Base-by-base conservation (phyloP, 805 yeast species). In the Suhomyces vadensis region DNA sequence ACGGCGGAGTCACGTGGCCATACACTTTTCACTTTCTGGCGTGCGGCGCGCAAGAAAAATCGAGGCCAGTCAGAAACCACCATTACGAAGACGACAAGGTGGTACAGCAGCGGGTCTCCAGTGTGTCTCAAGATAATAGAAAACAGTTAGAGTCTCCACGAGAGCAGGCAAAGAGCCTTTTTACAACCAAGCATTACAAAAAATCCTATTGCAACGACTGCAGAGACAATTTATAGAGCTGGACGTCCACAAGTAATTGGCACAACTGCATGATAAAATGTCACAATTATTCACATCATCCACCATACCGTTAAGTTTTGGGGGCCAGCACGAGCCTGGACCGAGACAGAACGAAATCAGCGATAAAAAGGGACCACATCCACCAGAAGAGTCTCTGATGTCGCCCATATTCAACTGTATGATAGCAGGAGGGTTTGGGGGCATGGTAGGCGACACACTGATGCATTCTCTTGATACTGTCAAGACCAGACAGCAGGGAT, bases 381-480 rank as follows among this genome's bases (percentile, higher is more conserved):
- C 25, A 8, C 20, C 5, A 11, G 47, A 47, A 33, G 41, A 26
- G 25, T 17, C 41, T 11, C 33, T 20, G 25, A 19, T 14, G 9
- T 70, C 81, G 0, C 77, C 85, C 5, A 63, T 85, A 19, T 36
- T 77, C 49, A 74, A 78, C 56, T 80, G 89, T 58, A 73, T 89
- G 73, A 43, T 90, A 31, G 96, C 97, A 0, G 99, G 99, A 33
- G 97, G 96, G 0, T 66, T 92, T 39, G 99, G 99, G 6, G 99
- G 98, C 1, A 83, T 87, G 43, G 79, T 91, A 29, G 98, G 97
- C 10, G 99, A 92, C 57, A 77, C 94, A 1, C 69, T 81, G 23
- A 94, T 94, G 97, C 97, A 94, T 65, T 91, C 98, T 0, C 67
- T 94, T 26, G 99, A 94, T 60, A 94, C 99, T 0, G 96, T 94